Evolutionary conservation across 179 eudicot species (phyloP).

Genomic region (Camellia oleifera): DNA sequence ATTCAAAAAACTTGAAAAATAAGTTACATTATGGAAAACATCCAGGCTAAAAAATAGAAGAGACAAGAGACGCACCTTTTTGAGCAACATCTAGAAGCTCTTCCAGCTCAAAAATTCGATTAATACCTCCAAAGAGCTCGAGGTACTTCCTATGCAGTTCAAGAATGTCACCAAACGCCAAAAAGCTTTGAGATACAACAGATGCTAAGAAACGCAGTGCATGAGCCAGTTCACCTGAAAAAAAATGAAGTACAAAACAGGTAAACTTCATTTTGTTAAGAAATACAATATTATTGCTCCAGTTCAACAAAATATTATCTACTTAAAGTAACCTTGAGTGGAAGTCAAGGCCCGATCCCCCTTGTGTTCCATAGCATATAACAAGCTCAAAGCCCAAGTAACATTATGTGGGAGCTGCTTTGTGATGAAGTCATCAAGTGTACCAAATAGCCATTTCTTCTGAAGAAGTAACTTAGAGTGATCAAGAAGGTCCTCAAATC

Average conservation of each 20-base stretch:
- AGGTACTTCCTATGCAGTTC: constrained; percentile 84
- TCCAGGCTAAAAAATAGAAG: background rate
- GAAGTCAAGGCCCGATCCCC: constrained; percentile 90
- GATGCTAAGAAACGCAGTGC: constrained; percentile 95
- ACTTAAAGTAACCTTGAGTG: constrained; percentile 68
- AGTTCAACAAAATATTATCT: constrained; percentile 7
- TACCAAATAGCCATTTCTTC: constrained; percentile 88
- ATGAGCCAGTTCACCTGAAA: constrained; percentile 91
- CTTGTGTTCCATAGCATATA: constrained; percentile 91
- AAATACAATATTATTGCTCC: background rate
- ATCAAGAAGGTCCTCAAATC: constrained; percentile 62
- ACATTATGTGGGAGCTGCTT: constrained; percentile 87
- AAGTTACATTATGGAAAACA: constrained; percentile 22
- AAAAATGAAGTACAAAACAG: constrained; percentile 2
- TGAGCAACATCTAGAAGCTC: constrained; percentile 87
- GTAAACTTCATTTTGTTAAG: background rate
- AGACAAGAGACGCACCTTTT: constrained; percentile 45
- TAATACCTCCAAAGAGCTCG: constrained; percentile 93
- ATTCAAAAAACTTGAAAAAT: constrained; percentile 36
- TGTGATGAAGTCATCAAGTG: constrained; percentile 54
- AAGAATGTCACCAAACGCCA: constrained; percentile 96
- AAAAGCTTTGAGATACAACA: constrained; percentile 96
- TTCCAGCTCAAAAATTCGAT: constrained; percentile 89
- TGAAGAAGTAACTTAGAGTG: constrained; percentile 70
- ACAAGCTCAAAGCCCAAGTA: constrained; percentile 95